These are phyloP conservation scores for Skeletonema potamos DNA, from an alignment of 108 stramenopile species.

Conservation along the genomic window DNA sequence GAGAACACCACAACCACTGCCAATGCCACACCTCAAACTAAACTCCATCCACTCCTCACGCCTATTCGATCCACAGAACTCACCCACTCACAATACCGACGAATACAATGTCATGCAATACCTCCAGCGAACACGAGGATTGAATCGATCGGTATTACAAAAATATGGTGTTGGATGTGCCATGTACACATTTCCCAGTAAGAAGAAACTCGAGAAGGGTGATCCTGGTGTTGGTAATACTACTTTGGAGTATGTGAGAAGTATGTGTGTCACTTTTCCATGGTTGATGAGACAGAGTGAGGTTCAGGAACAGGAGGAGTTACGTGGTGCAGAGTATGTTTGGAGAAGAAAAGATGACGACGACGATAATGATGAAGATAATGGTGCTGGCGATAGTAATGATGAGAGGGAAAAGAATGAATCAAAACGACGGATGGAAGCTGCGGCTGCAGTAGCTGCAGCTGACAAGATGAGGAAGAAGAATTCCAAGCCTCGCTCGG, in stretches of 20 bases:
- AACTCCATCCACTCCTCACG: slow-evolving; percentile 49
- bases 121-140: slow-evolving; percentile 62
- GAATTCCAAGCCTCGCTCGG: background rate
- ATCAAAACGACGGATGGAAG: background rate
- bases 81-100: slow-evolving; percentile 9
- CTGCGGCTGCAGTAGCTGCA: background rate
- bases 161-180: slow-evolving; percentile 92
- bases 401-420: slow-evolving; percentile 1
- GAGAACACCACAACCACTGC: slow-evolving; percentile 38
- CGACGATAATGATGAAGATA: background rate
- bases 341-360: slow-evolving; percentile 15
- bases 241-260: slow-evolving; percentile 45
- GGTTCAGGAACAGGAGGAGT: slow-evolving; percentile 59
- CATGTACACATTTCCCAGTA: slow-evolving; percentile 64
- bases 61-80: slow-evolving; percentile 33
- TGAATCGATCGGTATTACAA: slow-evolving; percentile 55
- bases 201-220: slow-evolving; percentile 12
- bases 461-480: background rate
- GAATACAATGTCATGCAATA: slow-evolving; percentile 55
- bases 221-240: slow-evolving; percentile 2
- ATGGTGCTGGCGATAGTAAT: background rate
- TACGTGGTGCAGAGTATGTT: slow-evolving; percentile 37
- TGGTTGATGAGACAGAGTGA: slow-evolving; percentile 83
- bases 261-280: slow-evolving; percentile 90
- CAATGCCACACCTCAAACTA: slow-evolving; percentile 64